Base-by-base conservation (phyloP, 2,329 filamentous ascomycete species). In the Neoarthrinium moseri region DNA sequence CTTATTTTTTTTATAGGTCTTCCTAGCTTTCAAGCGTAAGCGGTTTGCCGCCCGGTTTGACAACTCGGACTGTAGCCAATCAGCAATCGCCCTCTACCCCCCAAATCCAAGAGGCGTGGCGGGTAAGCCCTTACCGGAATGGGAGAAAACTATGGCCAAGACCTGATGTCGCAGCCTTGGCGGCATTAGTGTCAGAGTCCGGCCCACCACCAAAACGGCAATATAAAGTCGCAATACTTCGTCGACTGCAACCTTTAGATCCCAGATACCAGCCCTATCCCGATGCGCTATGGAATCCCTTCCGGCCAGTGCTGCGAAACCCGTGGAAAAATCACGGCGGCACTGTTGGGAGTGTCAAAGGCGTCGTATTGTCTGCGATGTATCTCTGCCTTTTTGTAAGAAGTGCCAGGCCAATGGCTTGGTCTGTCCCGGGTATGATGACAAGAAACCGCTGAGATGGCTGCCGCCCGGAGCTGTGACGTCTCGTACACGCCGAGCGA, bases 311-410 rank as follows among this genome's bases (percentile, higher is more conserved):
- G 5, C 27, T 23, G 12, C 13, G 12, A 23, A 6, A 22, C 26
- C n/a, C 26, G 10, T 15, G 12, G 27, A 34, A 15, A 33, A 34
- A n/a, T 35, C 32, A 20, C 10, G 49, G 24, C 58, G 53, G 38
- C 64, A 69, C 43, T 72, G 69, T 51, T 72, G 68, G 69, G 69
- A 71, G 48, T 72, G 69, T 47, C 64, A 58, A 18, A 63, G 68
- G n/a, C 66, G 67, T 2, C 53, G 61, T 6, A 51, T 70, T 6
- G 67, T 68, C n/a, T 72, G 69, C 49, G 68, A 72, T 48, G 62
- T 61, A 13, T 53, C 51, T 13, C 57, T 48, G 6, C 67, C 69
- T 3, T 52, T 56, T 24, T 72, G 69, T 52, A 64, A 61, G 26
- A 64, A 65, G 46, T 72, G 69, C 44, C 54, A 57, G 18, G 47